Evolutionary conservation across 2,329 filamentous ascomycete species (phyloP), one percentile per base, ranked within the genome.

Genomic region (Xylariaceae sp.): DNA sequence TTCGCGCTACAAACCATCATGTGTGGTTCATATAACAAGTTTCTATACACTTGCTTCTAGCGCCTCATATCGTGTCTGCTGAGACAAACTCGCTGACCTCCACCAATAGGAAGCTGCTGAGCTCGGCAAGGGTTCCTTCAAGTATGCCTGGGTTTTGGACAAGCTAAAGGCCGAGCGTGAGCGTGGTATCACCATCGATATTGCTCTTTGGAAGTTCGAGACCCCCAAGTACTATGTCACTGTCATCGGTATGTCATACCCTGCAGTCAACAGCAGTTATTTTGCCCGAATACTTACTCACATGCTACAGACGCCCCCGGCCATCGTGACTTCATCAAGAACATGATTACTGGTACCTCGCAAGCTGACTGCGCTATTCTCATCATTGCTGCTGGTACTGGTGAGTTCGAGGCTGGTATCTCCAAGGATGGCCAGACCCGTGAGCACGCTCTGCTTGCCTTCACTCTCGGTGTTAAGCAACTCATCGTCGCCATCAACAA

Each of bases 381-480:
- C 85, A 97, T 99, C 84, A 99, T 99, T 82, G 94, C 93, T 73
- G 92, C 94, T 75, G 94, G 94, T 86, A 96, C 92, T 91, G 94
- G 94, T 97, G 94, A 99, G 88, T 99, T 99, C 88, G 94, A 99
- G 88, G 94, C 94, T 89, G 94, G 94, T 97, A 99, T 99, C 90
- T 97, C 94, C 88, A 99, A 99, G 91, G 94, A 97, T 91, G 94
- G 94, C 81, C 94, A 99, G 91, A 99, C 94, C 72, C 94, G 94
- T 91, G 94, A 99, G 92, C 94, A 99, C 91, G 94, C 94, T 82
- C 91, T 99, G 73, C 92, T 99, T 76, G 93, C 94, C 80, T 97
- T 94, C 91, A 97, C 94, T 80, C 91, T 99, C 63, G 94, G 94
- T 94, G 94, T 99, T 75, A 93, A 91, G 86, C 93, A 99, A 87